phyloP scores from a whole-genome alignment of 495 filamentous ascomycete genomes.

The Hamigera avellanea region DNA sequence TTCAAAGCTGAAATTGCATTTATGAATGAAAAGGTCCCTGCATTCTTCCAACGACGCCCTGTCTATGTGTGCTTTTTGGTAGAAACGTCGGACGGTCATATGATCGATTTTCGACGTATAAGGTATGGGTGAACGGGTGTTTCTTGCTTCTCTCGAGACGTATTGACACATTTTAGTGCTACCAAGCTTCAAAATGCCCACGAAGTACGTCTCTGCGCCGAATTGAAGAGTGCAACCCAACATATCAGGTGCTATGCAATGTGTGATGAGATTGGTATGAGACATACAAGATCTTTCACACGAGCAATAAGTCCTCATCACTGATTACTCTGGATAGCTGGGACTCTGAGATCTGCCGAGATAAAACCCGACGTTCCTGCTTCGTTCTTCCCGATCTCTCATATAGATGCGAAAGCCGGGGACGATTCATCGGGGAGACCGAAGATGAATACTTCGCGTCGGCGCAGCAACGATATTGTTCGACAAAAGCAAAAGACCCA shows the following conservation, averaged over 20 bases:
- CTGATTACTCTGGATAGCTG: conserved; percentile 37
- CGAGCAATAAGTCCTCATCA: too few relatives aligned
- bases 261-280: conserved; percentile 74
- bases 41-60: conserved; percentile 46
- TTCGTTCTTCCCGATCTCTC: conserved; percentile 35
- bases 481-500: conserved; percentile 2
- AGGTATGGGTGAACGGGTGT: conserved; percentile 25
- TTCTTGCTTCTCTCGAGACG: background rate
- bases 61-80: conserved; percentile 65
- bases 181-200: conserved; percentile 52
- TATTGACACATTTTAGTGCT: conserved; percentile 35
- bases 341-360: conserved; percentile 52
- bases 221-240: conserved; percentile 44
- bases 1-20: conserved; percentile 63
- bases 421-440: background rate
- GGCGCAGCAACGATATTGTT: conserved; percentile 2
- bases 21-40: conserved; percentile 52
- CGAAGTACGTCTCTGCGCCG: conserved; percentile 49
- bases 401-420: background rate
- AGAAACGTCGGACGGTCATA: conserved; percentile 60
- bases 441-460: conserved; percentile 2
- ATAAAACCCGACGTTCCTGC: conserved; percentile 51
- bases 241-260: conserved; percentile 60
- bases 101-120: conserved; percentile 70
- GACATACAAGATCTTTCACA: background rate